Evolutionary conservation across 208 protist genomes (phyloP).

Genomic region (Leishmania amazonensis): DNA sequence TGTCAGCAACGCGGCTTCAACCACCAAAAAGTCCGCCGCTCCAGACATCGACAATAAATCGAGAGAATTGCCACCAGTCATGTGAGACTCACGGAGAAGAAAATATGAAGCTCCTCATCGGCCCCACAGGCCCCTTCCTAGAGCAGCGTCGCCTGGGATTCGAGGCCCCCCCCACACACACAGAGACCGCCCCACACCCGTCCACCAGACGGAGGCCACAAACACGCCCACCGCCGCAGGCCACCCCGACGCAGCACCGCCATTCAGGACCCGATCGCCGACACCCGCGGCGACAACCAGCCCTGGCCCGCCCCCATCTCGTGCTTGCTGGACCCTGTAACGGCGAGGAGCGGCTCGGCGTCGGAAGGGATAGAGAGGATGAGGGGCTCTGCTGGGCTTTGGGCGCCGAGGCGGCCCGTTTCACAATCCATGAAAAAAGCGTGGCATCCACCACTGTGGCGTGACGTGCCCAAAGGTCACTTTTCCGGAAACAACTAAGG

Average conservation of each 20-base stretch:
- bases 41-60: background rate
- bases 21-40: background rate
- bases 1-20: background rate
- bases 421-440: too few relatives aligned
- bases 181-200: too few relatives aligned
- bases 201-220: background rate
- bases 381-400: background rate
- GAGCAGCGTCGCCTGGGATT: too few relatives aligned
- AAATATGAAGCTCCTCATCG: too few relatives aligned
- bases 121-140: too few relatives aligned
- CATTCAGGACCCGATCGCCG: background rate
- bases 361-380: background rate
- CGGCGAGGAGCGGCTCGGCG: background rate
- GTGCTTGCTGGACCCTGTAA: background rate
- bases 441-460: too few relatives aligned
- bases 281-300: background rate
- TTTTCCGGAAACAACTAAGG: too few relatives aligned
- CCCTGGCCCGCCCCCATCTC: background rate
- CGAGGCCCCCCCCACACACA: too few relatives aligned
- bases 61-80: background rate
- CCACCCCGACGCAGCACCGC: background rate
- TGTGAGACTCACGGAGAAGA: too few relatives aligned
- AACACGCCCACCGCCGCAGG: background rate
- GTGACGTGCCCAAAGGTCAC: too few relatives aligned
- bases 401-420: too few relatives aligned